Conservation (phyloP, 1,284 basidiomycete genomes). For the Tetrapyrgos nigripes region DNA sequence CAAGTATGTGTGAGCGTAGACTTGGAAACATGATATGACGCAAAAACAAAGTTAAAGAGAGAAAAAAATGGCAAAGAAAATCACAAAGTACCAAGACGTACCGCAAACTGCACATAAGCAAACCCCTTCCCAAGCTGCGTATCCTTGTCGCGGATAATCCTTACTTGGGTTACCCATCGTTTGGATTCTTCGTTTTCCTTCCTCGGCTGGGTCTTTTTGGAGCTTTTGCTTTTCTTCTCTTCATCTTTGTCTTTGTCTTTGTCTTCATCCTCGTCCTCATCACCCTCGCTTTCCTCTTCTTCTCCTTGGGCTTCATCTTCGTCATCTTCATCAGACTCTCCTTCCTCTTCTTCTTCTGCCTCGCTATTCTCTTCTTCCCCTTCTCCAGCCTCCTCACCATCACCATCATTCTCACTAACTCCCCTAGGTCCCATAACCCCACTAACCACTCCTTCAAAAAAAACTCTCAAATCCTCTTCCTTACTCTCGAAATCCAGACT, state of each 20-base stretch:
- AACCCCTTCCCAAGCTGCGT: conserved; percentile 99
- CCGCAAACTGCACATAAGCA: conserved; percentile 90
- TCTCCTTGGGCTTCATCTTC: background rate
- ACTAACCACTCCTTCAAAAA: conserved; percentile 84
- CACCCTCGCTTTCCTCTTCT: conserved; percentile 29
- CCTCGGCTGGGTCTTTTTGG: background rate
- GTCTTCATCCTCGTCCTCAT: conserved; percentile 21
- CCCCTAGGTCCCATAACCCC: conserved; percentile 69
- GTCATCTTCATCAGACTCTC: too few relatives aligned
- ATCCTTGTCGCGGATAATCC: conserved; percentile 90
- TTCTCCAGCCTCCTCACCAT: conserved; percentile 12
- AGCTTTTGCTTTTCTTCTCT: conserved; percentile 14
- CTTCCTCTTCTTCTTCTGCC: background rate
- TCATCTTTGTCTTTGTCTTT: conserved; percentile 22
- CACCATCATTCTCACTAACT: conserved; percentile 32
- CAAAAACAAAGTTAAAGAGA: conserved; percentile 10
- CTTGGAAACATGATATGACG: too few relatives aligned
- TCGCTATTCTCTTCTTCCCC: too few relatives aligned
- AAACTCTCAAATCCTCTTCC: conserved; percentile 88
- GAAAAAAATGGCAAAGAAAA: background rate
- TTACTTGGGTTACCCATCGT: conserved; percentile 84
- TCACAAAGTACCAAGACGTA: conserved; percentile 48
- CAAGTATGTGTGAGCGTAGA: too few relatives aligned
- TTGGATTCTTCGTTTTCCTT: conserved; percentile 31
- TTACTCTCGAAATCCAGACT: conserved; percentile 92